Percentiles rank a stretch among this genome's conserved stretches.
Evolutionary conservation across 345 rosid genomes (phyloP).

Genomic region (Murraya paniculata): DNA sequence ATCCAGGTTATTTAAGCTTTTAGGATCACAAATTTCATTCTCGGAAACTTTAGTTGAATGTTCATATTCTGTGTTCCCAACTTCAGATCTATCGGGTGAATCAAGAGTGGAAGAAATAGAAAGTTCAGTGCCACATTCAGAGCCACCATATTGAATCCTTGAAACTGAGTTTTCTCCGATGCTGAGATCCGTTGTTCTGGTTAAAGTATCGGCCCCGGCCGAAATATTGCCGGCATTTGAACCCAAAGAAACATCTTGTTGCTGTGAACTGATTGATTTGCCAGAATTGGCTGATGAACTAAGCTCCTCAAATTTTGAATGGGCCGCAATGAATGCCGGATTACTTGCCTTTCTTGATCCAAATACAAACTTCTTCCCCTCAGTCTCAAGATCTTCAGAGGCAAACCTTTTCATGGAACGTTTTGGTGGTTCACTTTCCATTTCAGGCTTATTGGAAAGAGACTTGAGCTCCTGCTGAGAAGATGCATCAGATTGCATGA

Average conservation of each 20-base stretch:
- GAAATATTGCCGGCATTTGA: slow-evolving; percentile 33
- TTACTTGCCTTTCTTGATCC: slow-evolving; percentile 59
- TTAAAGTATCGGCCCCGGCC: slow-evolving; percentile 24
- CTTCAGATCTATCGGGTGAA: slow-evolving; percentile 69
- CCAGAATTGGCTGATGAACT: slow-evolving; percentile 44
- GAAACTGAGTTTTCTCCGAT: slow-evolving; percentile 32
- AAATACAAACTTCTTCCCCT: slow-evolving; percentile 34
- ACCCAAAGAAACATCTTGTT: slow-evolving; percentile 42
- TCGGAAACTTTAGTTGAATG: slow-evolving; percentile 39
- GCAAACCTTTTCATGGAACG: slow-evolving; percentile 56
- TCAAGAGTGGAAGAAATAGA: slow-evolving; percentile 89
- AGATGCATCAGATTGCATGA: slow-evolving; percentile 23
- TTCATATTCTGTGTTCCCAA: slow-evolving; percentile 39
- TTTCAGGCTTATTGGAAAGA: slow-evolving; percentile 35
- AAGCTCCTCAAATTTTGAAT: slow-evolving; percentile 74
- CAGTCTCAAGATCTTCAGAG: slow-evolving; percentile 46
- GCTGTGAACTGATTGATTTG: slow-evolving; percentile 31
- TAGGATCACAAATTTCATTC: slow-evolving; percentile 29
- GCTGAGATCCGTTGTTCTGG: slow-evolving; percentile 26
- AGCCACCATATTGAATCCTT: slow-evolving; percentile 47
- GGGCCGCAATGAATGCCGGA: slow-evolving; percentile 67
- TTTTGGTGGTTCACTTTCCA: slow-evolving; percentile 51
- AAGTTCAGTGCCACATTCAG: slow-evolving; percentile 92
- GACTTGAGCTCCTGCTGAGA: slow-evolving; percentile 26
- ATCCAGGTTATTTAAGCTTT: slow-evolving; percentile 25